Conservation (phyloP, 352 stramenopile species). For the Globisporangium takayamanum region DNA sequence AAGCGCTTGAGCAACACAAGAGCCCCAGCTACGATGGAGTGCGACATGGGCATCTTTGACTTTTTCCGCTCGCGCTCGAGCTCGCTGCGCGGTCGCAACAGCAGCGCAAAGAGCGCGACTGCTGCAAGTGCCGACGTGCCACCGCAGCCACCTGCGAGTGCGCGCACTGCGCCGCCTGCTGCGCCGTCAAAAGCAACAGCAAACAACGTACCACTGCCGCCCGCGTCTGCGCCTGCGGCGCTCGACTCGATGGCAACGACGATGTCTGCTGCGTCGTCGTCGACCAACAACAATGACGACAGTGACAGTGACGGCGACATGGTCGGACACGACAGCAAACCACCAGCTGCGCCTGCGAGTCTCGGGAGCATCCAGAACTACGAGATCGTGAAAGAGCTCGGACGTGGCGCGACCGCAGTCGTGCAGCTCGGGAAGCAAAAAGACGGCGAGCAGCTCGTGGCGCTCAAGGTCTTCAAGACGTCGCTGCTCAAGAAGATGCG, state of each 20-base stretch:
- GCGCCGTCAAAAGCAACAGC: not conserved
- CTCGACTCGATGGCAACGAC: conserved; percentile 35
- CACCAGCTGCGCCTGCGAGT: not conserved
- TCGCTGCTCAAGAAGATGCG: conserved; percentile 84
- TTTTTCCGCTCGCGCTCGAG: conserved; percentile 66
- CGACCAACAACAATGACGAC: conserved; percentile 29
- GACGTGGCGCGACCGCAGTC: conserved; percentile 68
- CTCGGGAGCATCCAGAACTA: conserved; percentile 65
- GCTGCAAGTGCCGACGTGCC: not conserved
- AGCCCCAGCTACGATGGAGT: conserved; percentile 1
- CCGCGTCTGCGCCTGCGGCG: conserved; percentile 9
- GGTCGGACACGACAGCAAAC: conserved; percentile 1
- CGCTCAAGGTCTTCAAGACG: conserved; percentile 83
- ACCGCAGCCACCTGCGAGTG: not conserved
- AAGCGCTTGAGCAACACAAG: not conserved
- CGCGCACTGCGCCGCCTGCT: not conserved
- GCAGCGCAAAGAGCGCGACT: conserved; percentile 15
- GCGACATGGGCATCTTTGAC: conserved; percentile 65
- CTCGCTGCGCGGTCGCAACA: conserved; percentile 22
- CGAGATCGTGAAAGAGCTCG: conserved; percentile 72
- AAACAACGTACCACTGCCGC: not conserved
- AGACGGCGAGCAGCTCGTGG: conserved; percentile 48
- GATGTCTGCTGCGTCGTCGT: conserved; percentile 30
- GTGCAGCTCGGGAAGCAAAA: conserved; percentile 74
- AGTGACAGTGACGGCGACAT: conserved; percentile 11